phyloP scores from a whole-genome alignment of 192 early-diverging fungal genomes.

The Entomortierella lignicola region DNA sequence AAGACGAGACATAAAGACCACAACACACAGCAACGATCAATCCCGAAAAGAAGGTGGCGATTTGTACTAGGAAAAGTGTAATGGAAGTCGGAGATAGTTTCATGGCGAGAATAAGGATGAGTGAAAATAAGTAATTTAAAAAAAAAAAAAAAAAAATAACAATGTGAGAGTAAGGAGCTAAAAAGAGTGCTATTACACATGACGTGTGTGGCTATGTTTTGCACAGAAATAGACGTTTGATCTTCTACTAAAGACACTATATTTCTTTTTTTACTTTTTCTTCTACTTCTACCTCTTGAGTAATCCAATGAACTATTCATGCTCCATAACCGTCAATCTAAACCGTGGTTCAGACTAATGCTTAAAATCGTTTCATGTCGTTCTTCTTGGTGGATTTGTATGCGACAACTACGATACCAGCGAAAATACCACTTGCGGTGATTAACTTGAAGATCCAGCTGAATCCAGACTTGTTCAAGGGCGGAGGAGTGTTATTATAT shows the following conservation, averaged over 20 bases:
- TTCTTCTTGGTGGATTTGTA: slow-evolving; percentile 32
- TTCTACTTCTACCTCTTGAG: no score
- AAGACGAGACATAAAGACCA: slow-evolving; percentile 29
- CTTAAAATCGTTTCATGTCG: slow-evolving; percentile 44
- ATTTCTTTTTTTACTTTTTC: not conserved
- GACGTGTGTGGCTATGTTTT: not conserved
- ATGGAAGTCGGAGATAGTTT: slow-evolving; percentile 39
- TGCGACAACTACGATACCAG: slow-evolving; percentile 15
- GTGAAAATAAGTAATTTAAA: no score
- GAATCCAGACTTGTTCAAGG: slow-evolving; percentile 10
- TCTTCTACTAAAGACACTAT: not conserved
- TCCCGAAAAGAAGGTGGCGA: slow-evolving; percentile 26
- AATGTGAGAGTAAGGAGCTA: no score
- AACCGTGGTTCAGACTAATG: no score
- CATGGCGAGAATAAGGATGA: slow-evolving; percentile 5
- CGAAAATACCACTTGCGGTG: slow-evolving; percentile 29
- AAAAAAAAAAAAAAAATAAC: no score
- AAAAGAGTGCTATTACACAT: no score
- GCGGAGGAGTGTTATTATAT: slow-evolving; percentile 38
- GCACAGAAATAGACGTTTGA: no score
- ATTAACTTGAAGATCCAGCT: slow-evolving; percentile 29
- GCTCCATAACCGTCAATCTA: no score
- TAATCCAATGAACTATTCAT: not conserved
- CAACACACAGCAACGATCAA: slow-evolving; percentile 34
- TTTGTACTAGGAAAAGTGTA: slow-evolving; percentile 29